Evolutionary conservation across 768 basidiomycete genomes (phyloP).

Genomic region (Russula vinacea): DNA sequence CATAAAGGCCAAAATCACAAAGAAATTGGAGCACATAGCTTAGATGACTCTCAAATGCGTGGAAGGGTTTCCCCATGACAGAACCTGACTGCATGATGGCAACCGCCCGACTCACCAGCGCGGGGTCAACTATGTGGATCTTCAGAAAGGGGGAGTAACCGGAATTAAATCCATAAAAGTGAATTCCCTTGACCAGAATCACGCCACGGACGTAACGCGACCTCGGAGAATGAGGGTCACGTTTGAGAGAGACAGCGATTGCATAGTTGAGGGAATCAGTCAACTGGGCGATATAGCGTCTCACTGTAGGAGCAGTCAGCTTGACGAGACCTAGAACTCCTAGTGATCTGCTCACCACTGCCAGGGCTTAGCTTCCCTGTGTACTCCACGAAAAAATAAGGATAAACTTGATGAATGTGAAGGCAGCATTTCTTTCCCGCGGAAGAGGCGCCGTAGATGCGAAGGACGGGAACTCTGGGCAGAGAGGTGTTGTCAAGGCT

Average conservation of each 20-base stretch:
- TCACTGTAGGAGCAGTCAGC: slow-evolving; percentile 48
- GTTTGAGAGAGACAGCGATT: slow-evolving; percentile 75
- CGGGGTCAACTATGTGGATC: slow-evolving; percentile 71
- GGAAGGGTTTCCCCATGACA: slow-evolving; percentile 75
- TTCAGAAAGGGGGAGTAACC: slow-evolving; percentile 87
- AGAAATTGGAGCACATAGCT: slow-evolving; percentile 87
- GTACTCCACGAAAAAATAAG: slow-evolving; percentile 92
- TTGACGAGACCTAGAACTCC: slow-evolving; percentile 4
- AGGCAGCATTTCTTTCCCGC: slow-evolving; percentile 75
- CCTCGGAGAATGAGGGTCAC: slow-evolving; percentile 56
- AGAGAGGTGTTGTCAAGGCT: slow-evolving; percentile 60
- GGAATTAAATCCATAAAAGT: slow-evolving; percentile 92
- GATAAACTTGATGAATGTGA: slow-evolving; percentile 90
- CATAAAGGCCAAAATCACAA: slow-evolving; percentile 92
- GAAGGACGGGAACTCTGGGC: slow-evolving; percentile 69
- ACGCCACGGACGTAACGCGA: slow-evolving; percentile 71
- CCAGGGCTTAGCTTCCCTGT: slow-evolving; percentile 57
- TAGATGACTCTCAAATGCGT: slow-evolving; percentile 87
- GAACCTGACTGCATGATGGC: slow-evolving; percentile 79
- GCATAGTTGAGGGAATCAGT: slow-evolving; percentile 80
- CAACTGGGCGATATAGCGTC: slow-evolving; percentile 64
- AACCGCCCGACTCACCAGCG: slow-evolving; percentile 60
- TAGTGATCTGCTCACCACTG: slow-evolving; percentile 49
- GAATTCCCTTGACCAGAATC: slow-evolving; percentile 86
- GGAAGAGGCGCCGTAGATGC: slow-evolving; percentile 84